phyloP scores from a whole-genome alignment of 345 rosid genomes.

The Hypericum perforatum region DNA sequence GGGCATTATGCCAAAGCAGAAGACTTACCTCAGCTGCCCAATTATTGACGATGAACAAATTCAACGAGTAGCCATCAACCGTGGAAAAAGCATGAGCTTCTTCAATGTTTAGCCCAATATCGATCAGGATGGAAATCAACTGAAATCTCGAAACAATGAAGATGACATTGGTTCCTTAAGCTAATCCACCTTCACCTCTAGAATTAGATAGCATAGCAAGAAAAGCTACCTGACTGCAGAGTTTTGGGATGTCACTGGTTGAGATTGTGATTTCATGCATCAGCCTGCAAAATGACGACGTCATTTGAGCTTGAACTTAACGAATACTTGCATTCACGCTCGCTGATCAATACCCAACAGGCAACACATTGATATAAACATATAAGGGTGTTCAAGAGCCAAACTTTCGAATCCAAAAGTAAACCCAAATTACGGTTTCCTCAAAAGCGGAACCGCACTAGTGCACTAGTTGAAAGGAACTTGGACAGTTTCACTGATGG shows the following conservation, averaged over 20 bases:
- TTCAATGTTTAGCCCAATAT: not conserved
- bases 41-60: not conserved
- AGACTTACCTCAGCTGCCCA: not conserved
- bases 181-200: conserved; percentile 9
- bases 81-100: conserved; percentile 5
- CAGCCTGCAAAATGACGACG: conserved; percentile 31
- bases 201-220: conserved; percentile 7
- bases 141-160: not conserved
- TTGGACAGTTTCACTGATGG: no score
- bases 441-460: no score
- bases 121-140: not conserved
- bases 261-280: conserved; percentile 68
- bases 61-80: not conserved
- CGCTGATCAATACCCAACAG: no score
- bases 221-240: conserved; percentile 48
- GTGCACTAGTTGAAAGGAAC: no score
- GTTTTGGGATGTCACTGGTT: conserved; percentile 54
- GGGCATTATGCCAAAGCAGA: not conserved
- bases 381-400: no score
- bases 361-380: no score
- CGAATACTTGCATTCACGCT: no score
- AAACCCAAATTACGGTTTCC: no score
- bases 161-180: not conserved
- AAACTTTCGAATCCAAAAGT: no score
- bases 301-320: not conserved